Percentiles rank a stretch among this genome's conserved stretches.
Evolutionary conservation across 2,329 filamentous ascomycete species (phyloP).

Genomic region (Helotiales sp.): DNA sequence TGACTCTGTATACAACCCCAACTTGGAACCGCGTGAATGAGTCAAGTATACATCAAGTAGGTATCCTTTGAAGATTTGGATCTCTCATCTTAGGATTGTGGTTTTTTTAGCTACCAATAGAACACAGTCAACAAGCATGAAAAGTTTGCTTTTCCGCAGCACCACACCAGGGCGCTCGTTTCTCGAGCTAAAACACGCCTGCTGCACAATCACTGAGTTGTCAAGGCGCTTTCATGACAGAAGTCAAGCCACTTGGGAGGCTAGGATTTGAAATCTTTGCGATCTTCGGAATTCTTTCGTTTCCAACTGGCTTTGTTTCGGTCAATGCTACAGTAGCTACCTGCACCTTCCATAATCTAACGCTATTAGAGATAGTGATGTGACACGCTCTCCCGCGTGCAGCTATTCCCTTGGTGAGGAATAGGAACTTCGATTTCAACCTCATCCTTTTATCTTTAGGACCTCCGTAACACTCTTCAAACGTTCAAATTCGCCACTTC

Average conservation of each 20-base stretch:
- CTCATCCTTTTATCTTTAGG: not conserved
- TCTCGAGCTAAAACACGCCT: too few relatives aligned
- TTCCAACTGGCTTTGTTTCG: not conserved
- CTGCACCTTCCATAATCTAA: not conserved
- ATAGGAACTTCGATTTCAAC: not conserved
- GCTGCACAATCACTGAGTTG: too few relatives aligned
- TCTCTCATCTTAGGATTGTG: too few relatives aligned
- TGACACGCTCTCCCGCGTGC: not conserved
- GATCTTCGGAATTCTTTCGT: not conserved
- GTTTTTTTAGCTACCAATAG: too few relatives aligned
- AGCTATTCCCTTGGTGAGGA: not conserved
- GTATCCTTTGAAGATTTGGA: too few relatives aligned
- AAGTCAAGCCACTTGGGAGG: not conserved
- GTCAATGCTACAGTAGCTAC: not conserved
- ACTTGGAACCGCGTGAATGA: too few relatives aligned
- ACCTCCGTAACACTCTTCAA: not conserved
- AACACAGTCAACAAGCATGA: too few relatives aligned
- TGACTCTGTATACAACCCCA: too few relatives aligned
- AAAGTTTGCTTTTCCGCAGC: too few relatives aligned
- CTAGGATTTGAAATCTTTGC: not conserved
- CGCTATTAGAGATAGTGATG: constrained; percentile 3
- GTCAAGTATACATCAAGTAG: too few relatives aligned
- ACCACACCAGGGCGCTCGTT: too few relatives aligned
- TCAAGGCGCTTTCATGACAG: too few relatives aligned
- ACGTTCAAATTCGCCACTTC: not conserved